Percentiles rank a stretch among this genome's conserved stretches.
These are phyloP conservation scores for Aspergillus eucalypticola DNA, from an alignment of 2,329 filamentous ascomycete species.

Conservation along the genomic window DNA sequence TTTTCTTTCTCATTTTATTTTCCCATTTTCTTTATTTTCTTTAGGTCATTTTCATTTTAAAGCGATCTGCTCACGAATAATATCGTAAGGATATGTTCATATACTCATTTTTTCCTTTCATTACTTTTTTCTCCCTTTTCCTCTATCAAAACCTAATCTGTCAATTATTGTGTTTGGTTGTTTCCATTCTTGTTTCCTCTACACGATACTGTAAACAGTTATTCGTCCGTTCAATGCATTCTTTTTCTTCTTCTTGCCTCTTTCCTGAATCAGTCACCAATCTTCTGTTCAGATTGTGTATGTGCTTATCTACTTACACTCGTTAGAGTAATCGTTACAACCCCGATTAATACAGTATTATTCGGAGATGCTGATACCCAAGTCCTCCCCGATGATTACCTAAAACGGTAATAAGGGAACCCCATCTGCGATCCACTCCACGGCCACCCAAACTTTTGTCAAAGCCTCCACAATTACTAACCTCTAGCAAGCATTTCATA, in stretches of 20 bases:
- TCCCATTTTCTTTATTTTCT: slow-evolving; percentile 5
- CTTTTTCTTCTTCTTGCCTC: too few relatives aligned
- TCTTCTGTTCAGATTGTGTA: background rate
- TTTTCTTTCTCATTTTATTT: slow-evolving; percentile 14
- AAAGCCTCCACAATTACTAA: slow-evolving; percentile 6
- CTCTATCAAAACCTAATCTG: background rate
- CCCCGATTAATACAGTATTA: background rate
- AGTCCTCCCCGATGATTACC: background rate
- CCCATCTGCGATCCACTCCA: background rate
- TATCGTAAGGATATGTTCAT: too few relatives aligned
- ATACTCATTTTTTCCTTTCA: slow-evolving; percentile 3
- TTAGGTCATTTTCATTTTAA: background rate
- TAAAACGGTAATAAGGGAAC: background rate
- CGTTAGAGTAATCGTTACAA: background rate
- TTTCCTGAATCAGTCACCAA: too few relatives aligned
- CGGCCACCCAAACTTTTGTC: slow-evolving; percentile 9
- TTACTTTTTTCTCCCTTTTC: slow-evolving; percentile 12
- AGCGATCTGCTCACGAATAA: too few relatives aligned
- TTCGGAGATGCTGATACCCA: background rate
- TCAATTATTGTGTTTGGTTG: background rate
- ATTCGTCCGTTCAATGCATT: background rate
- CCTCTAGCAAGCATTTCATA: background rate
- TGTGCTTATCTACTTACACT: background rate
- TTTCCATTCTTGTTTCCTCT: background rate
- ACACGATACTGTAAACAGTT: background rate